Conservation (phyloP, 768 basidiomycete genomes). For the Cubamyces lactineus region DNA sequence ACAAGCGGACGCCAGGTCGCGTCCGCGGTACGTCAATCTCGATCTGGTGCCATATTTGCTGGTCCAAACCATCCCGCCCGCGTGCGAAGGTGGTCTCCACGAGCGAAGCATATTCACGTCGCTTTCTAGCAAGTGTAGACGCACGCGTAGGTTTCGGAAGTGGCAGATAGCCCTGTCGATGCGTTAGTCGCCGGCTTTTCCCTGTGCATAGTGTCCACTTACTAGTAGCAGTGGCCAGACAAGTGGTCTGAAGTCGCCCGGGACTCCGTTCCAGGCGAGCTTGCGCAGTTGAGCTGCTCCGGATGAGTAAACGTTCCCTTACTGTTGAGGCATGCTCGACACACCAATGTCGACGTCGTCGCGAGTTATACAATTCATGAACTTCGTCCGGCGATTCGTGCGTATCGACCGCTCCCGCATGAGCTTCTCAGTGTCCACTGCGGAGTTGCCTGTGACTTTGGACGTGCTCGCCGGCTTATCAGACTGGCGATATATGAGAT, state of each 20-base stretch:
- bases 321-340: constrained; percentile 30
- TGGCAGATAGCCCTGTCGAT: constrained; percentile 84
- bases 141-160: constrained; percentile 76
- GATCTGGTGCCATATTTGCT: constrained; percentile 99
- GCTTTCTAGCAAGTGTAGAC: constrained; percentile 82
- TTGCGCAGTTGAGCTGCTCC: constrained; percentile 78
- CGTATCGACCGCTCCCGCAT: constrained; percentile 77
- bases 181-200: background rate
- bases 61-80: constrained; percentile 84
- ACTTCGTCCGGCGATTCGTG: constrained; percentile 78
- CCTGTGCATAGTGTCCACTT: constrained; percentile 34
- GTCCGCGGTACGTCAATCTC: constrained; percentile 98
- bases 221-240: constrained; percentile 95
- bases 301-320: background rate
- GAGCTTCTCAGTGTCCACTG: constrained; percentile 49
- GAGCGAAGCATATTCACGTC: constrained; percentile 88
- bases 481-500: constrained; percentile 45
- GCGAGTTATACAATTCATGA: constrained; percentile 74
- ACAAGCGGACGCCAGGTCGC: constrained; percentile 85
- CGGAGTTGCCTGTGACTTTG: background rate
- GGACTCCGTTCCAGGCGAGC: constrained; percentile 94
- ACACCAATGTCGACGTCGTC: constrained; percentile 83
- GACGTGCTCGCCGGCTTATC: constrained; percentile 35
- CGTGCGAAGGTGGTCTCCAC: constrained; percentile 89
- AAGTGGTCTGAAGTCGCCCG: constrained; percentile 82